Percentiles rank a stretch among this genome's conserved stretches.
Evolutionary conservation across 2,329 filamentous ascomycete genomes (phyloP).

Genomic region (Clonostachys sp.): DNA sequence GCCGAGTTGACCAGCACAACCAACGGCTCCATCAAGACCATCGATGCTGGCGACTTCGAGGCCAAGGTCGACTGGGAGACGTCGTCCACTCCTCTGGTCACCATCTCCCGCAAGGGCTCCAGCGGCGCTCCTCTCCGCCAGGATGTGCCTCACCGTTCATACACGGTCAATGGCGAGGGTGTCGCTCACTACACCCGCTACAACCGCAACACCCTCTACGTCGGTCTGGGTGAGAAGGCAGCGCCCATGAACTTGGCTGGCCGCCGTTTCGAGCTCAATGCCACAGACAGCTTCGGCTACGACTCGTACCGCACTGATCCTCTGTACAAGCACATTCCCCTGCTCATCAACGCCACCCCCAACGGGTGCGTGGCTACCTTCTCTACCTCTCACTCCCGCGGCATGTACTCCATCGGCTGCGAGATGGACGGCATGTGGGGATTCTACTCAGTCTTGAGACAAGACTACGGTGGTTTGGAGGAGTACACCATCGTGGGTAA

Average conservation of each 20-base stretch:
- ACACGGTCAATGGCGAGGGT: slow-evolving; percentile 56
- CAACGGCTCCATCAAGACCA: slow-evolving; percentile 24
- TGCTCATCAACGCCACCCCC: slow-evolving; percentile 64
- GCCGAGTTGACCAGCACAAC: slow-evolving; percentile 20
- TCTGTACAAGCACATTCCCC: slow-evolving; percentile 71
- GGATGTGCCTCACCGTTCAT: slow-evolving; percentile 63
- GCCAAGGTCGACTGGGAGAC: slow-evolving; percentile 5
- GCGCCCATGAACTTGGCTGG: slow-evolving; percentile 69
- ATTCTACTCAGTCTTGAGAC: slow-evolving; percentile 68
- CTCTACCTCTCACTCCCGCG: slow-evolving; percentile 61
- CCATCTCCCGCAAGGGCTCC: slow-evolving; percentile 37
- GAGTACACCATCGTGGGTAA: slow-evolving; percentile 65
- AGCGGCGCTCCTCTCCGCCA: slow-evolving; percentile 45
- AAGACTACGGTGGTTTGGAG: slow-evolving; percentile 68
- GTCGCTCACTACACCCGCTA: slow-evolving; percentile 62
- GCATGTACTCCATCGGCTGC: slow-evolving; percentile 61
- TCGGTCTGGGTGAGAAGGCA: slow-evolving; percentile 68
- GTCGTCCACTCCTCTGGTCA: slow-evolving; percentile 41
- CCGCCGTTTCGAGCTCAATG: slow-evolving; percentile 60
- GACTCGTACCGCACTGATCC: slow-evolving; percentile 68
- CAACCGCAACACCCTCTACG: slow-evolving; percentile 57
- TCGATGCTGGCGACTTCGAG: slow-evolving; percentile 17
- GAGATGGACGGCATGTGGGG: slow-evolving; percentile 77
- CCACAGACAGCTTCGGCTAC: slow-evolving; percentile 71
- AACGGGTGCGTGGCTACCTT: slow-evolving; percentile 63